Evolutionary conservation across 768 basidiomycete species (phyloP), one percentile per base, ranked within the genome.

Genomic region (Saitozyma sp.): DNA sequence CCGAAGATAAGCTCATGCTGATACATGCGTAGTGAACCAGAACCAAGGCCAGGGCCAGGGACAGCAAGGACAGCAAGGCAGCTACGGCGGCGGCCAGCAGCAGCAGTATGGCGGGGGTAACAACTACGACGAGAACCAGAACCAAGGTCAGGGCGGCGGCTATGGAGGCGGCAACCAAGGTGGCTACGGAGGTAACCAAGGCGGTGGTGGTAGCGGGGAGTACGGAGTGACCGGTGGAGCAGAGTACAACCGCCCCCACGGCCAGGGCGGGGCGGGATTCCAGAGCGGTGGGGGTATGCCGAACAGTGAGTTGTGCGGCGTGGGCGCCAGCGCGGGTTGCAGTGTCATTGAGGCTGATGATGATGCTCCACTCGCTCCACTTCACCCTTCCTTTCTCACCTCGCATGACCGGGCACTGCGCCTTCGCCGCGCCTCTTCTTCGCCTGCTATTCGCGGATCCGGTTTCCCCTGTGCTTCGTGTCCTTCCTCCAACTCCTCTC

Each of bases 221-320:
- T 55, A 54, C 41, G 58, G 54, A 19, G 69, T 56, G 29, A 62
- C 59, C 46, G 68, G 67, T 52, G 74, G 70, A 13, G 54, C 63
- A 19, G 62, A 73, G 54, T 73, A 50, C 62, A 75, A 75, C 59
- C 56, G 64, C 29, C 74, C 71, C 60, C 71, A 58, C 43, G 60
- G 56, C 14, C 71, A 57, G 16, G 63, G 74, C 14, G 75, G 73
- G 50, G 70, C 69, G 29, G 53, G 67, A n/a, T 41, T 20, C 20
- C 54, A 55, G 19, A 62, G 67, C 14, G 60, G 56, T 55, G 70
- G 69, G 13, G 65, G 66, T 46, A 14, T 62, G 7, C 68, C 70
- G 13, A 55, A 62, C 19, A 56, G 74, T 75, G 42, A 59, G 71
- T 67, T 38, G 40, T 49, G 17, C 37, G 37, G 17, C 16, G 38